A percentile compares a stretch with the other conserved stretches of the same genome.
Conservation (phyloP, 768 basidiomycete species). For the Boletus edulis region DNA sequence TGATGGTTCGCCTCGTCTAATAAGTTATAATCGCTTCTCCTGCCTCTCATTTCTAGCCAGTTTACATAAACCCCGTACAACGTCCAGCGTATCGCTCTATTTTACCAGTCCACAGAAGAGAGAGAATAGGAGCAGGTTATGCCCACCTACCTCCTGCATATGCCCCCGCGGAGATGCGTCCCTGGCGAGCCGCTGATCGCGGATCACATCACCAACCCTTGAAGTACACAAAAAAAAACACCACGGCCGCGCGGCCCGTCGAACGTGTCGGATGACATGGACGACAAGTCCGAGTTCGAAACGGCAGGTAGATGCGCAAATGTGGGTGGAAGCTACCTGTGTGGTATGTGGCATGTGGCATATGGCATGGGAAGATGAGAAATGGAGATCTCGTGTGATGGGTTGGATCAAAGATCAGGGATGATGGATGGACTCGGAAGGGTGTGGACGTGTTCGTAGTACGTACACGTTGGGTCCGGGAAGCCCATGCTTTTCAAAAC, state of each 20-base stretch:
- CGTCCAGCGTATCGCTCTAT: background rate
- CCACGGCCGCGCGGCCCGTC: constrained; percentile 14
- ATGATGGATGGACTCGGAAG: too few species aligned
- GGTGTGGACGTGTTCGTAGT: background rate
- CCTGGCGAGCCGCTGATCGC: constrained; percentile 2
- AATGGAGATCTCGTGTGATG: background rate
- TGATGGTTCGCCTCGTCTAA: background rate
- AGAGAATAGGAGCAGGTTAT: background rate
- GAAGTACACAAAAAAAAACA: constrained; percentile 18
- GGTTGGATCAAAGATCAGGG: background rate
- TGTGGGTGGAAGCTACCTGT: constrained; percentile 2
- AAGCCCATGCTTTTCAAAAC: background rate
- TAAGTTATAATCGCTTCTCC: background rate
- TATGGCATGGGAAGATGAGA: background rate
- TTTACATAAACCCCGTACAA: too few species aligned
- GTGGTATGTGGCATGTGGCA: background rate
- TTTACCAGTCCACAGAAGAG: background rate
- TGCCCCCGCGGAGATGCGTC: constrained; percentile 11
- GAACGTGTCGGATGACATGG: constrained; percentile 23
- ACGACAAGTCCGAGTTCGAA: constrained; percentile 25
- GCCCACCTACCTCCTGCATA: constrained; percentile 1
- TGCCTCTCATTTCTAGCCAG: background rate
- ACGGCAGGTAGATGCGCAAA: constrained; percentile 6
- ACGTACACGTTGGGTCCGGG: constrained; percentile 6
- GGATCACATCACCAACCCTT: constrained; percentile 19